Evolutionary conservation across 1,284 basidiomycete species (phyloP).

Genomic region (Fomitopsis pinicola): DNA sequence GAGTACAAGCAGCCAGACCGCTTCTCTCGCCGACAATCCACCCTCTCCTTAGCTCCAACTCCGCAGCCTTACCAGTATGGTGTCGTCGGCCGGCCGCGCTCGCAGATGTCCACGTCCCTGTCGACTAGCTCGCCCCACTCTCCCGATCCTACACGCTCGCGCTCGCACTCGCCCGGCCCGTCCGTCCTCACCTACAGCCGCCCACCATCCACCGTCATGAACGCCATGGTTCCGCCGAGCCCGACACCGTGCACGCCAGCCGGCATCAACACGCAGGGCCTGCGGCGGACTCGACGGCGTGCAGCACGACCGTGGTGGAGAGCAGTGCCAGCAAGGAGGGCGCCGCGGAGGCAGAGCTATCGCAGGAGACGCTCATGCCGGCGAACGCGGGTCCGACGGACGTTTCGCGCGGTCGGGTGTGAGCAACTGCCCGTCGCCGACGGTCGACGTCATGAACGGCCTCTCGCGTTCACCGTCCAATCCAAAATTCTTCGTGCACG

Average conservation of each 20-base stretch:
- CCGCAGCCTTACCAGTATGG: constrained; percentile 28
- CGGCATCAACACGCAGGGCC: constrained; percentile 3
- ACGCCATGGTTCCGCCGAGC: not conserved
- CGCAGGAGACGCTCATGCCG: constrained; percentile 1
- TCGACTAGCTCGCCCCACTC: constrained; percentile 7
- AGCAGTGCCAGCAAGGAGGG: not conserved
- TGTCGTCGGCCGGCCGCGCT: constrained; percentile 18
- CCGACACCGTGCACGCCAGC: not conserved
- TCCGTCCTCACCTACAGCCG: constrained; percentile 5
- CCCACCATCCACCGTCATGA: constrained; percentile 2
- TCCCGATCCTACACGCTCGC: constrained; percentile 11
- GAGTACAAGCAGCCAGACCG: constrained; percentile 11
- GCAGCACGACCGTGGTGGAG: not conserved
- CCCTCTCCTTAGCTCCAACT: constrained; percentile 11
- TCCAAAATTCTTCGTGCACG: too few relatives aligned
- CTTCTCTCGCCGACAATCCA: not conserved
- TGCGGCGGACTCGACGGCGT: not conserved
- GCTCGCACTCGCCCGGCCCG: constrained; percentile 4
- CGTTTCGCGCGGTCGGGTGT: not conserved
- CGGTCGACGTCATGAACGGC: not conserved
- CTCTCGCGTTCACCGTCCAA: too few relatives aligned
- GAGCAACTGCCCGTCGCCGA: not conserved
- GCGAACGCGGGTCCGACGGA: not conserved
- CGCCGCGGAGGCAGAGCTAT: not conserved
- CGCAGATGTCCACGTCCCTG: constrained; percentile 8